phyloP scores from a whole-genome alignment of 331 rosid species.

The Quercus lobata region DNA sequence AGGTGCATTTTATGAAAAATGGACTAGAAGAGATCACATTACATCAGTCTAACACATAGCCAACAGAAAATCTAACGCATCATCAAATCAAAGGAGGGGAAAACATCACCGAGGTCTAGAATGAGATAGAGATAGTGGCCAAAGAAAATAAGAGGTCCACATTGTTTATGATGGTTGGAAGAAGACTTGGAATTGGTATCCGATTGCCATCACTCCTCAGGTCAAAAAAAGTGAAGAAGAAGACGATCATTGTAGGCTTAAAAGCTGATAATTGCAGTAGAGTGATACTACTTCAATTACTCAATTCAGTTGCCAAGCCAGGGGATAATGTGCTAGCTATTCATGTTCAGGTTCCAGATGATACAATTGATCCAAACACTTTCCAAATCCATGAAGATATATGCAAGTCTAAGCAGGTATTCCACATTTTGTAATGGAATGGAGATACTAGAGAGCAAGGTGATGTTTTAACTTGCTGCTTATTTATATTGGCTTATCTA shows the following conservation, averaged over 20 bases:
- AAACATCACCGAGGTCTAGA: neutral
- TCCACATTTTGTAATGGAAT: neutral
- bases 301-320: conserved; percentile 19
- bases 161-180: conserved; percentile 12
- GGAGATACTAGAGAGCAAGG: neutral
- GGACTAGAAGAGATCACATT: too few relatives aligned
- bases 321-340: conserved; percentile 38
- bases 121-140: neutral
- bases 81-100: neutral
- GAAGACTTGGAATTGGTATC: neutral
- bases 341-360: conserved; percentile 28
- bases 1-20: neutral
- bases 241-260: conserved; percentile 34
- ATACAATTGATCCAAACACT: conserved; percentile 40
- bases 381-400: conserved; percentile 50
- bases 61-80: neutral
- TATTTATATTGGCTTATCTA: neutral
- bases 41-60: too few relatives aligned
- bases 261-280: conserved; percentile 27
- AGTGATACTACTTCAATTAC: conserved; percentile 35
- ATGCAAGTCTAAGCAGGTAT: conserved; percentile 45
- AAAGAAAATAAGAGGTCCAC: neutral
- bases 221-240: conserved; percentile 24
- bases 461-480: too few relatives aligned
- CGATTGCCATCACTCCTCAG: conserved; percentile 29